A percentile compares a stretch with the other conserved stretches of the same genome.
phyloP scores from a whole-genome alignment of 345 rosid species.

The Moringa oleifera region DNA sequence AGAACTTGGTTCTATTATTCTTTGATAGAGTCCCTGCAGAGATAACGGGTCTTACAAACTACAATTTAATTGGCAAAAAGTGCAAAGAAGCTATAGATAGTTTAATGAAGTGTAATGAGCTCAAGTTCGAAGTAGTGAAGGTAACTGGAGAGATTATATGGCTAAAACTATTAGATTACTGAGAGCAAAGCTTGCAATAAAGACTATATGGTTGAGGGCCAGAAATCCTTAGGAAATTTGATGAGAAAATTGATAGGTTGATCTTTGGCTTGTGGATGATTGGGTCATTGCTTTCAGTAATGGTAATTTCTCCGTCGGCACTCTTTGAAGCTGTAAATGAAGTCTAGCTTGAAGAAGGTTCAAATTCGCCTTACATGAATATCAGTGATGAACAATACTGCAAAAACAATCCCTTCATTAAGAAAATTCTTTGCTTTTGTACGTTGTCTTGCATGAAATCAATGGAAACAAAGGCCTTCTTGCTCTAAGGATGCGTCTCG shows the following conservation, averaged over 20 bases:
- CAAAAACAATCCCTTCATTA: slow-evolving; percentile 60
- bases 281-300: slow-evolving; percentile 75
- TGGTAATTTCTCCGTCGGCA: slow-evolving; percentile 58
- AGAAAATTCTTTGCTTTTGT: slow-evolving; percentile 57
- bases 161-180: slow-evolving; percentile 46
- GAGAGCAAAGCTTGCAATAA: slow-evolving; percentile 67
- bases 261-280: slow-evolving; percentile 71
- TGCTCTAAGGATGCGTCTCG: slow-evolving; percentile 71
- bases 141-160: slow-evolving; percentile 81
- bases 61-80: slow-evolving; percentile 61
- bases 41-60: slow-evolving; percentile 48
- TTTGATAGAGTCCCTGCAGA: slow-evolving; percentile 63
- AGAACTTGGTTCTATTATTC: slow-evolving; percentile 77
- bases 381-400: slow-evolving; percentile 58
- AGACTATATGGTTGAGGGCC: slow-evolving; percentile 51
- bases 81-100: slow-evolving; percentile 84
- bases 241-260: slow-evolving; percentile 66
- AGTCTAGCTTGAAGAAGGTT: slow-evolving; percentile 46
- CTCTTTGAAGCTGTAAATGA: slow-evolving; percentile 74
- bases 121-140: slow-evolving; percentile 72
- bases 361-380: slow-evolving; percentile 33
- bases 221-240: slow-evolving; percentile 56
- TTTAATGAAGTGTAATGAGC: slow-evolving; percentile 63
- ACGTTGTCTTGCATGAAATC: slow-evolving; percentile 55
- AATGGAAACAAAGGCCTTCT: slow-evolving; percentile 54